Percentiles rank a stretch among this genome's conserved stretches.
phyloP scores from a whole-genome alignment of 2,329 filamentous ascomycete genomes.

The Clarireedia sp. region DNA sequence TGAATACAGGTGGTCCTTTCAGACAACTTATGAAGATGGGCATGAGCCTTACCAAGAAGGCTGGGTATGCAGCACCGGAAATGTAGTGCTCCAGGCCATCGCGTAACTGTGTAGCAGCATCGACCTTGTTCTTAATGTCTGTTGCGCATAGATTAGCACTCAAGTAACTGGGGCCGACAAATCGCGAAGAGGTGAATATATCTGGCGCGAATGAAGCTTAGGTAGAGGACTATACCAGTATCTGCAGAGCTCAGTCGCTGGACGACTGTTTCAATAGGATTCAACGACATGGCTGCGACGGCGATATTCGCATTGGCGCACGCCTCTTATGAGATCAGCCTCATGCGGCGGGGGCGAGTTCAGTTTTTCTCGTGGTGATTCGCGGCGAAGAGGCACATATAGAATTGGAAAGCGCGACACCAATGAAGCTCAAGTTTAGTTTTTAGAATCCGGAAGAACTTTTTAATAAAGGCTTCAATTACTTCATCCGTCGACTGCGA shows the following conservation, averaged over 20 bases:
- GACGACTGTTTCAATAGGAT: conserved; percentile 55
- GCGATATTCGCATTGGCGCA: conserved; percentile 22
- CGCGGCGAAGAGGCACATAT: not conserved
- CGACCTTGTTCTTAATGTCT: conserved; percentile 78
- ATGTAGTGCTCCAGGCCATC: conserved; percentile 89
- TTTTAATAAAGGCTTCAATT: no score
- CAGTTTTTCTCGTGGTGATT: not conserved
- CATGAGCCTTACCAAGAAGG: conserved; percentile 80
- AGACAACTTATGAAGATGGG: conserved; percentile 84
- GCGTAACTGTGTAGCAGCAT: conserved; percentile 76
- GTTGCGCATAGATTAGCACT: conserved; percentile 14
- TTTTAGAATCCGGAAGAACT: no score
- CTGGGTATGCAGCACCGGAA: conserved; percentile 64
- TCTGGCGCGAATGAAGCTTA: not conserved
- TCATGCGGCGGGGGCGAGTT: conserved; percentile 7
- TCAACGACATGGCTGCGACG: conserved; percentile 52
- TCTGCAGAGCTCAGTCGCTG: conserved; percentile 42
- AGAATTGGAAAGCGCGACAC: no score
- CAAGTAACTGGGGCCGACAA: not conserved
- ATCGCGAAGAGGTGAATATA: not conserved
- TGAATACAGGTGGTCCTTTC: conserved; percentile 79
- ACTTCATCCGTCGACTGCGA: no score
- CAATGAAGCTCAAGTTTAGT: no score
- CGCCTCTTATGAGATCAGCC: conserved; percentile 11
- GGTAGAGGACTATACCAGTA: conserved; percentile 17